Conservation (phyloP, 495 filamentous ascomycete genomes). For the Hypoxylon subgilvum region DNA sequence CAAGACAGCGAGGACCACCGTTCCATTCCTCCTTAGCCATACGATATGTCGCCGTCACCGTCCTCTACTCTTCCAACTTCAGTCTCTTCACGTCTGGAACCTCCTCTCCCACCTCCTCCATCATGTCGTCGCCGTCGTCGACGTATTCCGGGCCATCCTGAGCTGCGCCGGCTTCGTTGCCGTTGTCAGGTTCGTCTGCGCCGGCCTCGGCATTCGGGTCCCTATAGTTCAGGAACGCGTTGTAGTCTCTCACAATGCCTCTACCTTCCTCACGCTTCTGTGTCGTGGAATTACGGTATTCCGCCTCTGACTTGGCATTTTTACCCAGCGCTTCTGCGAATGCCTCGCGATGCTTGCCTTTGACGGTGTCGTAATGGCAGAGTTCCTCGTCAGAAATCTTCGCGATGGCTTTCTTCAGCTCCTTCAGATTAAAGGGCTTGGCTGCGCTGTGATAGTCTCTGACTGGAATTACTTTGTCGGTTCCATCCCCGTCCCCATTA, state of each 20-base stretch:
- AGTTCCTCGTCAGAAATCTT: conserved; percentile 16
- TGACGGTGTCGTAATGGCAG: conserved; percentile 37
- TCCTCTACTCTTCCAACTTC: conserved; percentile 1
- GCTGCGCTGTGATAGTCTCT: neutral
- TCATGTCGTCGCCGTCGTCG: conserved; percentile 2
- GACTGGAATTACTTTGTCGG: conserved; percentile 8
- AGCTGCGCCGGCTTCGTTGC: no score
- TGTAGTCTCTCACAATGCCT: neutral
- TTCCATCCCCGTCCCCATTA: conserved; percentile 19
- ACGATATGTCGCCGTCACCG: no score
- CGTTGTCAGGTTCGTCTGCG: neutral
- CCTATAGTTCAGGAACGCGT: conserved; percentile 8
- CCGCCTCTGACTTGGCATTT: conserved; percentile 29
- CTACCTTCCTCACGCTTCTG: neutral
- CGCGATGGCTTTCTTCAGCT: neutral
- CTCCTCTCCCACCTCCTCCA: neutral
- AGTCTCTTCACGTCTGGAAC: conserved; percentile 14
- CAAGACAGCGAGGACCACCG: no score
- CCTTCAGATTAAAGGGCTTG: neutral
- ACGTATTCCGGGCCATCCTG: neutral
- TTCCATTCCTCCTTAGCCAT: no score
- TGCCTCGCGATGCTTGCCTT: conserved; percentile 45
- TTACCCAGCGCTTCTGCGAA: conserved; percentile 43
- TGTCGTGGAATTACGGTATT: neutral
- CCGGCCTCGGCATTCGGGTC: neutral